Evolutionary conservation across 495 filamentous ascomycete genomes (phyloP).

Genomic region (Penicillium macrosclerotiorum): DNA sequence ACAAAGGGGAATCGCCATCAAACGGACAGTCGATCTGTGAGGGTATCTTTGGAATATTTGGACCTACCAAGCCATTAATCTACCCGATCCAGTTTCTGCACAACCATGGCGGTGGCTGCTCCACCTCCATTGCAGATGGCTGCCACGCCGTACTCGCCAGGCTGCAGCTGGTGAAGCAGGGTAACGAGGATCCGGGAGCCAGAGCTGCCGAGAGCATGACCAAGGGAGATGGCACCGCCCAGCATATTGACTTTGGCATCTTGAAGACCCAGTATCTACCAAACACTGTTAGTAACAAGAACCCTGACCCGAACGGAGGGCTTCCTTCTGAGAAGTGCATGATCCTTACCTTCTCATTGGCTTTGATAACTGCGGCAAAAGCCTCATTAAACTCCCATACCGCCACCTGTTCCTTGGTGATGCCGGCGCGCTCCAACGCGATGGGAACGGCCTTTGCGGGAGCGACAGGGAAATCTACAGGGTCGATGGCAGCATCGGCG

Average conservation of each 20-base stretch:
- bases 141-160: conserved; percentile 89
- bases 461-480: conserved; percentile 93
- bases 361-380: conserved; percentile 93
- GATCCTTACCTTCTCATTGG: conserved; percentile 76
- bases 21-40: conserved; percentile 1
- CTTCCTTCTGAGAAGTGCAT: neutral
- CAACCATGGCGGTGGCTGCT: conserved; percentile 86
- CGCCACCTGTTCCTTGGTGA: conserved; percentile 83
- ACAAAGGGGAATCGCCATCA: neutral
- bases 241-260: conserved; percentile 77
- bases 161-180: conserved; percentile 82
- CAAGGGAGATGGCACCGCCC: conserved; percentile 91
- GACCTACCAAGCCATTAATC: conserved; percentile 20
- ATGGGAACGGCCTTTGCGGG: conserved; percentile 90
- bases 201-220: conserved; percentile 91
- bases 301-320: neutral
- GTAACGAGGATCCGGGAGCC: conserved; percentile 90
- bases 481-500: conserved; percentile 89
- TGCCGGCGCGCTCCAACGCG: conserved; percentile 83
- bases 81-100: conserved; percentile 77
- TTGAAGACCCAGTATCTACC: conserved; percentile 73
- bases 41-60: conserved; percentile 20
- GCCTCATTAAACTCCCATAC: conserved; percentile 99
- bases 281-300: conserved; percentile 13
- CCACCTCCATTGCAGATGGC: conserved; percentile 98